These are phyloP conservation scores for Volvariella volvacea DNA, from an alignment of 1,284 basidiomycete genomes.

Conservation along the genomic window DNA sequence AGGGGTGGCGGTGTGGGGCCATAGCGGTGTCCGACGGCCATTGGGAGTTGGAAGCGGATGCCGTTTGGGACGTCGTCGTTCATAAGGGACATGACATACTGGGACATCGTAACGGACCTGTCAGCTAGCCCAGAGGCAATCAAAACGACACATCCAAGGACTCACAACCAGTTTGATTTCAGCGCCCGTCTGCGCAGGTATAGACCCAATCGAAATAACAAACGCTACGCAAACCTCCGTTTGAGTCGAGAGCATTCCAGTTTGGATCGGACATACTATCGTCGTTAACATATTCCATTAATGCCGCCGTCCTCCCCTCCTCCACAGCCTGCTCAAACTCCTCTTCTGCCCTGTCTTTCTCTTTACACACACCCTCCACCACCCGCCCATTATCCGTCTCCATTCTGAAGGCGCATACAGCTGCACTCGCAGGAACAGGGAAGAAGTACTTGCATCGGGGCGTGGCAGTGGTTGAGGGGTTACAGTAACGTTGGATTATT, in stretches of 20 bases:
- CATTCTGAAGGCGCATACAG: slow-evolving; percentile 19
- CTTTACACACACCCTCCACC: slow-evolving; percentile 43
- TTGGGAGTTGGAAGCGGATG: slow-evolving; percentile 45
- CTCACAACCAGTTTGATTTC: slow-evolving; percentile 36
- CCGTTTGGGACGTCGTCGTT: slow-evolving; percentile 39
- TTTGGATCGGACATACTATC: slow-evolving; percentile 33
- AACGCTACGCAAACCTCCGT: slow-evolving; percentile 34
- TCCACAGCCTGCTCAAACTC: slow-evolving; percentile 35
- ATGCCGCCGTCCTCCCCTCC: slow-evolving; percentile 33
- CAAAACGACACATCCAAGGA: no score
- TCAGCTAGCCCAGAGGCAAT: background rate
- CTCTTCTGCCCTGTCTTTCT: slow-evolving; percentile 36
- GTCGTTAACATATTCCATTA: slow-evolving; percentile 43
- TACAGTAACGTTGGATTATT: slow-evolving; percentile 42
- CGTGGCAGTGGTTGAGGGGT: slow-evolving; percentile 28
- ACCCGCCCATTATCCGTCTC: slow-evolving; percentile 16
- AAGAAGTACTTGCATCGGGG: slow-evolving; percentile 48
- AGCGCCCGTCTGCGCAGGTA: slow-evolving; percentile 34
- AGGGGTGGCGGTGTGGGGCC: slow-evolving; percentile 34
- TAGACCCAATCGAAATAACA: slow-evolving; percentile 47
- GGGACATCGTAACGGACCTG: no score
- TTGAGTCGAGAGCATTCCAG: background rate
- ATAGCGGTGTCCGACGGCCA: slow-evolving; percentile 43
- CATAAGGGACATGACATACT: slow-evolving; percentile 34
- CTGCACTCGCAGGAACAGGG: slow-evolving; percentile 43